Percentiles rank a stretch among this genome's conserved stretches.
phyloP scores from a whole-genome alignment of 176 grass and related monocot genomes.

The Lolium multiflorum region DNA sequence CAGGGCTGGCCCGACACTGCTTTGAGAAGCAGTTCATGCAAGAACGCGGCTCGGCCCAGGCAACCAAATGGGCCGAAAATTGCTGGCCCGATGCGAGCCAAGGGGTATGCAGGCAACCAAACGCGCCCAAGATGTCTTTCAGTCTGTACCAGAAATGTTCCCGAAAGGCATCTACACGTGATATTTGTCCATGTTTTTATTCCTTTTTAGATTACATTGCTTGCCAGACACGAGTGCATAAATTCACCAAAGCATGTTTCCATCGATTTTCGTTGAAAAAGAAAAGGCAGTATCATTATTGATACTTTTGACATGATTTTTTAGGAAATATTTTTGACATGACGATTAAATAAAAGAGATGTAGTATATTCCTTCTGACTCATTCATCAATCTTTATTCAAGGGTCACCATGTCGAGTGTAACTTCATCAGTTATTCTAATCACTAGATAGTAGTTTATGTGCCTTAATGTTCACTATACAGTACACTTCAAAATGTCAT shows the following conservation, averaged over 20 bases:
- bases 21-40: no score
- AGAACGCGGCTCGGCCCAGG: no score
- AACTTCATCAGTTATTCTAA: not conserved
- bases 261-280: not conserved
- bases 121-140: not conserved
- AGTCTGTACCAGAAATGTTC: not conserved
- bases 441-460: not conserved
- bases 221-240: not conserved
- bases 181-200: not conserved
- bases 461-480: not conserved
- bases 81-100: no score
- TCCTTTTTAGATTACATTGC: not conserved
- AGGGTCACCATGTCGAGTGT: not conserved
- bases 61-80: no score
- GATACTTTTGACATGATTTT: constrained; percentile 9
- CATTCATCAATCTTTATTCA: not conserved
- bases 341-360: constrained; percentile 5
- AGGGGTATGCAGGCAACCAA: no score
- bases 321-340: constrained; percentile 13
- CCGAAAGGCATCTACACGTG: not conserved
- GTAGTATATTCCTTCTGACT: not conserved
- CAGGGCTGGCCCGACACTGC: no score
- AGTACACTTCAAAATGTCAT: not conserved
- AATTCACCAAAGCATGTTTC: not conserved
- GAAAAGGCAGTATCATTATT: not conserved